Conservation (phyloP, 2,329 filamentous ascomycete species). For the Fusarium chuoi region DNA sequence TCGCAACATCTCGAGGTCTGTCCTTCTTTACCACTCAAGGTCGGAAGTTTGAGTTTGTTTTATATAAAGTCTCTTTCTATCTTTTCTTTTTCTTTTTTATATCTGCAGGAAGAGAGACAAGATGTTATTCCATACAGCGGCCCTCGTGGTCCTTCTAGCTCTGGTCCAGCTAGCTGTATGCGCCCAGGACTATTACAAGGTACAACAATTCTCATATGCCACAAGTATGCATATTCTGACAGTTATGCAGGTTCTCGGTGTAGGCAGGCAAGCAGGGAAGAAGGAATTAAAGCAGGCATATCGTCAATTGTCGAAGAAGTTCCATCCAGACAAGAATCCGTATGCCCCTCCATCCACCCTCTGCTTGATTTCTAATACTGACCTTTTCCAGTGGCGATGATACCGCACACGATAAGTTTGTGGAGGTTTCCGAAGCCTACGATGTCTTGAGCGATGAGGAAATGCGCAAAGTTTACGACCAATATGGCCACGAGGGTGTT, state of each 20-base stretch:
- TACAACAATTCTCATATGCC: slow-evolving; percentile 46
- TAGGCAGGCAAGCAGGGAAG: slow-evolving; percentile 82
- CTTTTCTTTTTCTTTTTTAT: slow-evolving; percentile 6
- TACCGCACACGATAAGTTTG: slow-evolving; percentile 87
- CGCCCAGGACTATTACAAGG: slow-evolving; percentile 83
- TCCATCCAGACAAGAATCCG: slow-evolving; percentile 98
- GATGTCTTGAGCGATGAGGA: slow-evolving; percentile 85
- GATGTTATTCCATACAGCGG: slow-evolving; percentile 64
- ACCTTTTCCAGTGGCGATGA: slow-evolving; percentile 72
- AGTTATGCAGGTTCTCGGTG: slow-evolving; percentile 73
- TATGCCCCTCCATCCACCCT: slow-evolving; percentile 58
- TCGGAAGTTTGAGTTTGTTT: neutral
- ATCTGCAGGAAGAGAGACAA: slow-evolving; percentile 36
- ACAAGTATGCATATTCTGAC: slow-evolving; percentile 2
- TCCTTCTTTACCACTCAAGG: neutral
- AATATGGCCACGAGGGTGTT: slow-evolving; percentile 91
- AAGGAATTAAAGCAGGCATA: slow-evolving; percentile 95
- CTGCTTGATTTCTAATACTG: neutral
- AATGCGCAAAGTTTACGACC: slow-evolving; percentile 89
- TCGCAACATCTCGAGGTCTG: slow-evolving; percentile 4
- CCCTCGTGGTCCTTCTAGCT: slow-evolving; percentile 63
- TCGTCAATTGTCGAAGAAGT: slow-evolving; percentile 91
- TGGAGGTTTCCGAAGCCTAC: slow-evolving; percentile 94
- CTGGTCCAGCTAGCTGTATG: slow-evolving; percentile 66
- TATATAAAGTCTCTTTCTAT: neutral